Base-by-base conservation (phyloP, 2,329 filamentous ascomycete genomes). In the Tetracladium maxilliforme region DNA sequence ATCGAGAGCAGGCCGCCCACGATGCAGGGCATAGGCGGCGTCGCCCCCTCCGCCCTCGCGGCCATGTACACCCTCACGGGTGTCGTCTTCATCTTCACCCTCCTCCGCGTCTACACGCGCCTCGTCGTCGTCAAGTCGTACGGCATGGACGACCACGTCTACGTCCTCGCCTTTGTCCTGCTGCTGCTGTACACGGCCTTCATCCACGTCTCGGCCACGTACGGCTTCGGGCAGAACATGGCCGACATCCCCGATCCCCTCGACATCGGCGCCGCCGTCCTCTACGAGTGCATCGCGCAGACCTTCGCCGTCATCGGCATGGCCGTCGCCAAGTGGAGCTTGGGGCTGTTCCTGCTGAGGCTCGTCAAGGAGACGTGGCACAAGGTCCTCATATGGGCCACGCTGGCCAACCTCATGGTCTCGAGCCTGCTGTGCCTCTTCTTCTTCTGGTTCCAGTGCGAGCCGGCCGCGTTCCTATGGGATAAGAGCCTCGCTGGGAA, bases 91-190 rank as follows among this genome's bases (percentile, higher is more conserved):
- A 14, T 5, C 14, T 20, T 10, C 5, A 11, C 21, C 16, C 16
- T 21, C 12, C 28, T 51, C 58, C 31, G 57, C 56, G 14, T 60
- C 54, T 10, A 60, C 12, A 61, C 58, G 18, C 53, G 59, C 20
- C 60, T 60, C 6, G 63, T 58, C 12, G 56, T 51, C 20, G 48
- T 48, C 30, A 52, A 56, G 28, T 48, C 64, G 7, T 48, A 58
- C 35, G 25, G 43, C n/a, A 45, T 48, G 28, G 60, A 59, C 35
- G 61, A 49, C 30, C 57, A 59, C 38, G 47, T 64, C 31, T 53
- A 60, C 4, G 54, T 64, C 17, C 50, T 64, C 13, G 61, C 64
- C 38, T 43, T 64, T 27, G n/a, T n/a, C n/a, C n/a, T n/a, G n/a
- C n/a, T n/a, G n/a, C n/a, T n/a, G n/a, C n/a, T n/a, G n/a, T n/a